phyloP scores from a whole-genome alignment of 23 red algal species.

The Gracilariopsis chorda region DNA sequence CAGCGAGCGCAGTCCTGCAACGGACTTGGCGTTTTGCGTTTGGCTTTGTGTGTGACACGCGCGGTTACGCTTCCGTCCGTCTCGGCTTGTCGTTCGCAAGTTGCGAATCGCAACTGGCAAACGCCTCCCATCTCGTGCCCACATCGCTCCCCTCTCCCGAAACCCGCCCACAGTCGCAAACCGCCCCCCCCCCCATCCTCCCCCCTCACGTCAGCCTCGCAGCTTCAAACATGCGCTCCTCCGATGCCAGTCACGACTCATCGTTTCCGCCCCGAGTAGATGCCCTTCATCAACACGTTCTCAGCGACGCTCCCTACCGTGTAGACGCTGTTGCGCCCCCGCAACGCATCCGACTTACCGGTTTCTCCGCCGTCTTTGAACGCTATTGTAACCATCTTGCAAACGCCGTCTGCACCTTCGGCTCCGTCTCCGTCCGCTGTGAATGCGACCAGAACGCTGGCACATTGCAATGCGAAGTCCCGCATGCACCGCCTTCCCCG shows the following conservation, averaged over 20 bases:
- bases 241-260: not conserved
- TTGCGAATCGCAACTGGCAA: no score
- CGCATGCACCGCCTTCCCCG: not conserved
- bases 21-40: no score
- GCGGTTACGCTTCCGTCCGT: no score
- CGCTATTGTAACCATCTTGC: constrained; percentile 10
- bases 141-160: no score
- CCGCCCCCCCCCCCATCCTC: no score
- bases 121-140: no score
- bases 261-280: not conserved
- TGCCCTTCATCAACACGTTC: not conserved
- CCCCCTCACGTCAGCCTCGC: no score
- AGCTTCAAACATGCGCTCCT: no score
- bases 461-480: constrained; percentile 45
- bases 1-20: no score
- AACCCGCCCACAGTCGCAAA: no score
- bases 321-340: constrained; percentile 41
- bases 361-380: constrained; percentile 25
- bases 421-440: not conserved
- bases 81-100: no score
- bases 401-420: constrained; percentile 31
- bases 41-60: no score
- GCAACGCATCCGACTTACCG: constrained; percentile 7
- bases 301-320: not conserved
- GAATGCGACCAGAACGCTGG: constrained; percentile 2